Evolutionary conservation across 192 early-diverging fungal species (phyloP).

Genomic region (Phlyctochytrium planicorne): DNA sequence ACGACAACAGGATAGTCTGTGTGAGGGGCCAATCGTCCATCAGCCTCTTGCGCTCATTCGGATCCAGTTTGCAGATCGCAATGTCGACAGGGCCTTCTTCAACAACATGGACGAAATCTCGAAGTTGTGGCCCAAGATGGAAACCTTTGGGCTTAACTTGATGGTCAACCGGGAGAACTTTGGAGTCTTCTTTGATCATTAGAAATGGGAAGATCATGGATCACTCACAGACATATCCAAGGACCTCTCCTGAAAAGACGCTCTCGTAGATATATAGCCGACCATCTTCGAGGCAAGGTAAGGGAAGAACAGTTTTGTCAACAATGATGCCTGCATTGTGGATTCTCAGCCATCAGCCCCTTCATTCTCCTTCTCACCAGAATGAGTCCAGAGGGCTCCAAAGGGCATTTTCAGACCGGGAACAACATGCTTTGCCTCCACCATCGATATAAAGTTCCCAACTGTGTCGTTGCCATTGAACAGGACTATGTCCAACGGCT

Average conservation of each 20-base stretch:
- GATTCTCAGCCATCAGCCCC: neutral
- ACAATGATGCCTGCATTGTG: constrained; percentile 36
- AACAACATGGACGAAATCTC: constrained; percentile 30
- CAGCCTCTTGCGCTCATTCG: constrained; percentile 13
- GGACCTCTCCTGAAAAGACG: constrained; percentile 30
- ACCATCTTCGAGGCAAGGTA: constrained; percentile 35
- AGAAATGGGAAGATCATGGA: neutral
- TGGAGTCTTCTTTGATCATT: constrained; percentile 17
- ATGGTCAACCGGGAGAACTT: constrained; percentile 26
- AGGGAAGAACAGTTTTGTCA: constrained; percentile 30
- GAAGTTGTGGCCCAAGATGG: constrained; percentile 34
- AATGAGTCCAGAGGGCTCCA: constrained; percentile 36
- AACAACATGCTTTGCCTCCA: constrained; percentile 31
- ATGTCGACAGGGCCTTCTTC: constrained; percentile 29
- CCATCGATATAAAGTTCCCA: constrained; percentile 35
- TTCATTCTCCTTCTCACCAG: neutral
- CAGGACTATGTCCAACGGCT: constrained; percentile 38
- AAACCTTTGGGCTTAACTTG: constrained; percentile 11
- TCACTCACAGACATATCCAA: constrained; percentile 31
- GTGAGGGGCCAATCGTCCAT: constrained; percentile 2
- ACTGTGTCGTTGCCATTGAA: constrained; percentile 37
- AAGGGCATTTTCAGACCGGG: constrained; percentile 9
- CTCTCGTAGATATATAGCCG: constrained; percentile 40
- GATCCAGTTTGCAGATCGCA: constrained; percentile 24
- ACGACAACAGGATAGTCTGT: constrained; percentile 14